Percentiles rank a stretch among this genome's conserved stretches.
Conservation (phyloP, 345 rosid genomes). For the Aquilaria yunnanensis region DNA sequence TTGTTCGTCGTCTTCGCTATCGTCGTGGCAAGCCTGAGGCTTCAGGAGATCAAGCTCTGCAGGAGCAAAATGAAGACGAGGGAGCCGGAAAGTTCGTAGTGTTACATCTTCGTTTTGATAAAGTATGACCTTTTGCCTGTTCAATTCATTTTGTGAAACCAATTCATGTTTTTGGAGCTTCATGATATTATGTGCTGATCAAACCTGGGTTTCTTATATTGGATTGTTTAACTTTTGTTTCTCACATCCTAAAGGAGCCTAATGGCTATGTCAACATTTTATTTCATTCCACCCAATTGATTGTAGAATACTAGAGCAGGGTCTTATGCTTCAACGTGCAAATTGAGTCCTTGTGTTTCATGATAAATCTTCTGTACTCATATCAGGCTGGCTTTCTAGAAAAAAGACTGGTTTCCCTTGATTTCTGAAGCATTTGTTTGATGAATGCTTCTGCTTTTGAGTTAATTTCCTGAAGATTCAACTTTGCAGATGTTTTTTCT, state of each 20-base stretch:
- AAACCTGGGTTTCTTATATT: background rate
- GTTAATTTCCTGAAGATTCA: background rate
- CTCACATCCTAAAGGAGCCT: too few relatives aligned
- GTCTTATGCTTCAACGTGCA: too few relatives aligned
- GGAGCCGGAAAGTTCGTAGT: conserved; percentile 72
- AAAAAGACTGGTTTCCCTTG: conserved; percentile 1
- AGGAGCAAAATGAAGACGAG: conserved; percentile 27
- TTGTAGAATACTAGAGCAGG: too few relatives aligned
- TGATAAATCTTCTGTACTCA: too few relatives aligned
- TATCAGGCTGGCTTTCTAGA: background rate
- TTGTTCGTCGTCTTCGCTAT: conserved; percentile 57
- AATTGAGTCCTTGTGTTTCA: too few relatives aligned
- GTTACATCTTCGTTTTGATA: conserved; percentile 95
- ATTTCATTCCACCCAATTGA: too few relatives aligned
- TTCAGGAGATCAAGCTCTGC: conserved; percentile 27
- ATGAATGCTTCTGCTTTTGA: background rate
- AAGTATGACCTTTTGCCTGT: conserved; percentile 35
- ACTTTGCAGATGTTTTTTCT: background rate
- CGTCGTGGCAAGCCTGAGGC: conserved; percentile 30
- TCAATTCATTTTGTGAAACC: background rate
- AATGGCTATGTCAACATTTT: too few relatives aligned
- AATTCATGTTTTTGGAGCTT: conserved; percentile 1
- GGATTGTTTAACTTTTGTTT: background rate
- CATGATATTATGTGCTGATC: conserved; percentile 4
- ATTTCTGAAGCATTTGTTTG: background rate